Base-by-base conservation (phyloP, 352 stramenopile genomes). In the Pythium apleroticum region DNA sequence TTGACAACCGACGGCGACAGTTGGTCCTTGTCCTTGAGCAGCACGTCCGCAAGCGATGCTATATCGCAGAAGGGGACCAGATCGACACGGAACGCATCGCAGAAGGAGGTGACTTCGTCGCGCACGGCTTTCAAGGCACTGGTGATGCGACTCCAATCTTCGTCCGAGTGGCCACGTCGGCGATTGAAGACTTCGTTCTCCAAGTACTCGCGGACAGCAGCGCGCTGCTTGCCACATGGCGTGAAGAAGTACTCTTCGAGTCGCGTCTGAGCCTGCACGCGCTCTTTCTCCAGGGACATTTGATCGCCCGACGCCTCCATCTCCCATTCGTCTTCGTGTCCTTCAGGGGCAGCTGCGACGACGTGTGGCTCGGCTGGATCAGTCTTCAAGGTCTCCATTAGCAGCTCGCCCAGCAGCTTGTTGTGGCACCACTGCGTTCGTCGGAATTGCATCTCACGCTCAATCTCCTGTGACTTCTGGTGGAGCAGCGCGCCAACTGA, bases 371-470 rank as follows among this genome's bases (percentile, higher is more conserved):
- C 35, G 35, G 35, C 14, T 4, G 15, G 35, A 0, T 41, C 35
- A 19, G 35, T 5, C 41, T 74, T 60, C 7, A 86, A 60, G 9
- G 68, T 73, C 49, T 79, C 71, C 45, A 78, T 63, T 30, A 86
- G 56, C 54, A 86, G 25, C 19, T 69, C 66, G 0, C 77, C 75
- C n/a, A 86, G 57, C 39, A 86, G 50, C 52, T 84, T 83, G 60
- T 86, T 83, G 69, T 86, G 75, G 15, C 75, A 68, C 77, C 77
- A 86, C 53, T 83, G 71, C 60, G 64, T 61, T 9, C 73, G 73
- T n/a, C 76, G 75, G 48, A 77, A 71, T 5, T 43, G 35, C 31
- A 86, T 63, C 53, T 86, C 71, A 0, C 50, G 62, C 49, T 76
- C 52, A 12, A 86, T 73, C 48, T 66, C 46, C 28, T 72, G 48